Conservation (phyloP, 331 rosid genomes). For the Rosa hybrid region DNA sequence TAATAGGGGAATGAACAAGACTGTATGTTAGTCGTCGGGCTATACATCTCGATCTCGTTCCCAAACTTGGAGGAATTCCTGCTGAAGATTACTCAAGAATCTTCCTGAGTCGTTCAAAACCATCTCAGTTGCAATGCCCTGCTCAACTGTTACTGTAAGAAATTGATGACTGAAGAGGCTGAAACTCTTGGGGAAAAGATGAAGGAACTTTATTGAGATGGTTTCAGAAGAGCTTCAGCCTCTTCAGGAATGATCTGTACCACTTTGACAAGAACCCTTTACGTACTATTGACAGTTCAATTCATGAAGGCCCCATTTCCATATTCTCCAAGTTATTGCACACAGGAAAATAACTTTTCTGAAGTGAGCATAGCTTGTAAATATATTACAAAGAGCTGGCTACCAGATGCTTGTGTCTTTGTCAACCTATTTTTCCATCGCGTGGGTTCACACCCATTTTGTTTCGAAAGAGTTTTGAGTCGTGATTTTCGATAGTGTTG, state of each 20-base stretch:
- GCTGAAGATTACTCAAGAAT: conserved; percentile 64
- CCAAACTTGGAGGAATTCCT: conserved; percentile 62
- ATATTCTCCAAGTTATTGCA: background rate
- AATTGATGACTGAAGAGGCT: conserved; percentile 67
- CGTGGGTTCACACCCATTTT: background rate
- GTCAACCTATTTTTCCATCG: background rate
- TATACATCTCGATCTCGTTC: conserved; percentile 78
- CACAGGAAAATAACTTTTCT: background rate
- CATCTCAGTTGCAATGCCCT: conserved; percentile 79
- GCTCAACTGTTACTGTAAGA: conserved; percentile 92
- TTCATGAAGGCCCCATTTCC: background rate
- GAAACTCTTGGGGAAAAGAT: conserved; percentile 82
- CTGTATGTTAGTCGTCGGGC: conserved; percentile 64
- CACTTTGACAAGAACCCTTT: background rate
- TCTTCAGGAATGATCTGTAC: background rate
- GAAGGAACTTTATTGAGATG: conserved; percentile 53
- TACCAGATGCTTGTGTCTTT: background rate
- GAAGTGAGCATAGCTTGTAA: background rate
- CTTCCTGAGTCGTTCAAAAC: conserved; percentile 76
- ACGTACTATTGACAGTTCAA: background rate
- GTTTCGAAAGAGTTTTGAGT: background rate
- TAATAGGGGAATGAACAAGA: conserved; percentile 76
- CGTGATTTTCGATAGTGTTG: background rate
- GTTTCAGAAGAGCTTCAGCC: background rate
- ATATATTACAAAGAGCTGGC: too few species aligned